phyloP scores from a whole-genome alignment of 108 stramenopile genomes.

The Heterococcus sp. region DNA sequence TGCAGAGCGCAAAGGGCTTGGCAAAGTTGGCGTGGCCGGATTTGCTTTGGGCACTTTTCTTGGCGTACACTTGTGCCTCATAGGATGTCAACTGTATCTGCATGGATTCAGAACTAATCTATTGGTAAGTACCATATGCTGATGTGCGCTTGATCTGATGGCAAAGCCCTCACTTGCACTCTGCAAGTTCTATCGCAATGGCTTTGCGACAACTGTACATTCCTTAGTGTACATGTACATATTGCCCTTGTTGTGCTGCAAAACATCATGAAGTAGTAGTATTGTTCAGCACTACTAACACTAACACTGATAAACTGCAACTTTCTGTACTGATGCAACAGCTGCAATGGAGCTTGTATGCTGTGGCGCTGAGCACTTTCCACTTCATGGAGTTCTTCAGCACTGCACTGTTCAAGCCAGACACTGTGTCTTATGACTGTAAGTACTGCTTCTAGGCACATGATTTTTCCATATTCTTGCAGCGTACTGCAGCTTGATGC shows the following conservation, averaged over 20 bases:
- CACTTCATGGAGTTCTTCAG: slow-evolving; percentile 50
- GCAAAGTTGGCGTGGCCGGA: background rate
- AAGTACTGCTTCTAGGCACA: slow-evolving; percentile 1
- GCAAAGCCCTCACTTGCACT: background rate
- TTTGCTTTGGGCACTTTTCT: background rate
- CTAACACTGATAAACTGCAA: background rate
- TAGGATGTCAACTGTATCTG: background rate
- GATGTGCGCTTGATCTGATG: background rate
- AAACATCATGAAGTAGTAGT: background rate
- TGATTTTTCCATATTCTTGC: too few species aligned
- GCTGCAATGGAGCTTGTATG: slow-evolving; percentile 43
- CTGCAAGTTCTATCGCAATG: too few species aligned
- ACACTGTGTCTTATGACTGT: slow-evolving; percentile 41
- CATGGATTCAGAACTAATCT: background rate
- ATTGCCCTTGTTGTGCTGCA: background rate
- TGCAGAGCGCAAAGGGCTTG: background rate
- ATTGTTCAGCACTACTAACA: background rate
- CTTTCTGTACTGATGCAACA: background rate
- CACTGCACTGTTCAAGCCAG: slow-evolving; percentile 43
- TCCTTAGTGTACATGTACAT: background rate
- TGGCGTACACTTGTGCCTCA: background rate
- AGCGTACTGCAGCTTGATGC: too few species aligned
- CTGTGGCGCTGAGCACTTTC: slow-evolving; percentile 29
- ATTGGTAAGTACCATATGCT: background rate
- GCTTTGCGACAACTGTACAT: background rate